Evolutionary conservation across 225 moss, liverwort and hornwort species (phyloP).

Genomic region (Takakia lepidozioides): DNA sequence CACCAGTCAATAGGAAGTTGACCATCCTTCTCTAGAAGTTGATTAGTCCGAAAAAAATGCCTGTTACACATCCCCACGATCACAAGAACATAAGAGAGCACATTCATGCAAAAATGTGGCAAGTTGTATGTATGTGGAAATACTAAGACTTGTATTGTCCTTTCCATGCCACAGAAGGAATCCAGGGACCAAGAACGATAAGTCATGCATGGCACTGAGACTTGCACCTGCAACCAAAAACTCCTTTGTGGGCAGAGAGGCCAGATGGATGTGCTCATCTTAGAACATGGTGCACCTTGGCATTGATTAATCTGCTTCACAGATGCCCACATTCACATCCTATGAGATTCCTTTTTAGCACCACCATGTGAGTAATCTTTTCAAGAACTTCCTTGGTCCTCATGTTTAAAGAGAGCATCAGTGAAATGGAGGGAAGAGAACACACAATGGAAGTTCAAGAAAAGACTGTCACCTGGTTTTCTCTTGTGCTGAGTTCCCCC

Average conservation of each 20-base stretch:
- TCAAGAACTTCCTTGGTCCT: no score
- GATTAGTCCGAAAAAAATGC: slow-evolving; percentile 90
- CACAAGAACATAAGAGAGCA: no score
- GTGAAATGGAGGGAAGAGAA: not conserved
- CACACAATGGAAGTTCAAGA: not conserved
- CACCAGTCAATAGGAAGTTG: slow-evolving; percentile 92
- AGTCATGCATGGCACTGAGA: no score
- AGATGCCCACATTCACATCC: no score
- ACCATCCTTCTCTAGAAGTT: slow-evolving; percentile 73
- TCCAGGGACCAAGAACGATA: no score
- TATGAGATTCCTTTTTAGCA: no score
- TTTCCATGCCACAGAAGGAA: no score
- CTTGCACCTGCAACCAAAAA: slow-evolving; percentile 78
- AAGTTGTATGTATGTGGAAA: no score
- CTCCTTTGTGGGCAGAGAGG: slow-evolving; percentile 81
- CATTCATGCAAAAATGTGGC: no score
- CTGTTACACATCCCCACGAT: no score
- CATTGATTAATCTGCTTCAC: slow-evolving; percentile 60
- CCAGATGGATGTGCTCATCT: slow-evolving; percentile 91
- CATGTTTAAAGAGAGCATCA: not conserved
- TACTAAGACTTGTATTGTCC: no score
- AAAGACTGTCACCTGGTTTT: slow-evolving; percentile 54
- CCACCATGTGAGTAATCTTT: no score
- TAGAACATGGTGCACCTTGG: slow-evolving; percentile 62
- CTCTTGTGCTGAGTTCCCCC: slow-evolving; percentile 93